Base-by-base conservation (phyloP, 805 yeast genomes). In the Candida pini region DNA sequence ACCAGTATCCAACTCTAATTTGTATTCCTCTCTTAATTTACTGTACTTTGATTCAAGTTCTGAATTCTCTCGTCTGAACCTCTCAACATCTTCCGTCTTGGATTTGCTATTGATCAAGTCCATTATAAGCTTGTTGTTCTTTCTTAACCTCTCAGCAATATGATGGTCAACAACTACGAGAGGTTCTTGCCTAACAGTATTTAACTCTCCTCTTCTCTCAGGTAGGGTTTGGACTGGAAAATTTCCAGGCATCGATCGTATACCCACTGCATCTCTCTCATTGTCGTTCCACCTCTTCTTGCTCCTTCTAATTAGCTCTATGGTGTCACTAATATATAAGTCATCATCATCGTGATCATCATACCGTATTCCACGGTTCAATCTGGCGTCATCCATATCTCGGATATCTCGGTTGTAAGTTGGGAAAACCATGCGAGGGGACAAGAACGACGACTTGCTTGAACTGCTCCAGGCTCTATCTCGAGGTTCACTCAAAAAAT, bases 21-120 rank as follows among this genome's bases (percentile, higher is more conserved):
- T 42, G 31, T 46, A 46, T 18, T 53, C 56, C 21, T 49, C 51
- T n/a, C 56, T 43, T 5, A 53, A 33, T 12, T 40, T 35, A 15
- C 31, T 39, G 26, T 45, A 53, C 23, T 43, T 40, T 15, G 31
- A 36, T 14, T 40, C 35, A 18, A 53, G 31, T 19, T 45, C 40
- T 13, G 34, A 31, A 28, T 51, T 47, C 18, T 42, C 43, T 13
- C 12, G 9, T 18, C 36, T 39, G 20, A 44, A 32, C 27, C 39
- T 35, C n/a, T n/a, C n/a, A n/a, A n/a, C n/a, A n/a, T n/a, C n/a
- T n/a, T n/a, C n/a, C n/a, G n/a, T n/a, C n/a, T n/a, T n/a, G n/a
- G n/a, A n/a, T n/a, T n/a, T 40, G 19, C 40, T 47, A 5, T 30
- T 35, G 2, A 42, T 38, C 10, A 46, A 22, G 25, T 36, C 30